Evolutionary conservation across 306 rosid species (phyloP), one percentile per base, ranked within the genome.

Genomic region (Fragaria vesca): DNA sequence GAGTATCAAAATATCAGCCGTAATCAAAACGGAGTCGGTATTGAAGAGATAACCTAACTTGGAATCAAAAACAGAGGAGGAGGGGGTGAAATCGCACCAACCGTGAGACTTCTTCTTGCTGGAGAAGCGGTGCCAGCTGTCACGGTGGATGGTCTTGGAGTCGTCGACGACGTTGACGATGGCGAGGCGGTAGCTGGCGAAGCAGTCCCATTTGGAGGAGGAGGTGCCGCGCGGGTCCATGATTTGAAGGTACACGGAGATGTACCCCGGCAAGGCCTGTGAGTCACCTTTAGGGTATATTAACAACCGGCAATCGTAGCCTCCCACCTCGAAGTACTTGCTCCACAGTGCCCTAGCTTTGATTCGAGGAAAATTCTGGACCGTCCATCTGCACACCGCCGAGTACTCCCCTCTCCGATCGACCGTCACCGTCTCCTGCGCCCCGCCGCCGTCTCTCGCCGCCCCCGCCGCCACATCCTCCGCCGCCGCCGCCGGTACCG

Each of bases 171-270:
- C 74, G 85, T 96, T 93, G 45, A 90, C 96, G 84, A 96, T 91
- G 66, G 96, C 93, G 76, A 96, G 79, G 21, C 99, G 97, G 32
- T 96, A 96, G 82, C 99, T 93, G 0, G 99, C 97, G 81, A 96
- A 96, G 60, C 99, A 96, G 89, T 96, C 98, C 99, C 99, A 96
- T 89, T 96, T 96, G 0, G 97, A 91, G 6, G 98, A 95, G 1
- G 97, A 88, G 8, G 94, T 85, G n/a, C 99, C 98, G 71, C 99
- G 91, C 77, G 98, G 99, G 93, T 96, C 99, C 93, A 96, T 91
- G 96, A 96, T 96, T 96, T 96, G 98, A 6, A 96, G 99, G 81
- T 96, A 96, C 76, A 96, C 58, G 1, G 99, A 96, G 85, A 96
- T 91, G 83, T 96, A 96, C 1, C 98, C 98, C 0, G 97, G 99